Conservation (phyloP, 2,329 filamentous ascomycete genomes). For the Teratosphaeria epicoccoides region DNA sequence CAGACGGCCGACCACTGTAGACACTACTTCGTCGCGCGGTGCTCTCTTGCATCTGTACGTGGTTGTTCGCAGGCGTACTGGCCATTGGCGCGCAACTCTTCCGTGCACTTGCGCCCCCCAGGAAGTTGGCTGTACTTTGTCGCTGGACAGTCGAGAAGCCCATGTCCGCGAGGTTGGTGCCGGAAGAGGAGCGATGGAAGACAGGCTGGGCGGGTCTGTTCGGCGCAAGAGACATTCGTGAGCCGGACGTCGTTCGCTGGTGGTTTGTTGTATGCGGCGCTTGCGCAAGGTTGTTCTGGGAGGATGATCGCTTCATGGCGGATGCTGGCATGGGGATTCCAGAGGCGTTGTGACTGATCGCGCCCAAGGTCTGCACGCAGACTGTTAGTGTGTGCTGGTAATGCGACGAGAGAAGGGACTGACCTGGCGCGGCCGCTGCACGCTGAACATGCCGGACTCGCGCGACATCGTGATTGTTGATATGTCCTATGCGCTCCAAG, state of each 20-base stretch:
- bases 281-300: constrained; percentile 49
- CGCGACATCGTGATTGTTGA: constrained; percentile 59
- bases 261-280: constrained; percentile 59
- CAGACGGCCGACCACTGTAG: constrained; percentile 47
- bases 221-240: constrained; percentile 75
- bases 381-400: constrained; percentile 9
- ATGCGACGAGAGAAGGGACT: constrained; percentile 22
- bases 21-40: constrained; percentile 65
- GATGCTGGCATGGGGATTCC: constrained; percentile 84
- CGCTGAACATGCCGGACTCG: constrained; percentile 76
- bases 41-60: constrained; percentile 42
- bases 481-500: background rate
- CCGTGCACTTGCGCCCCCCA: constrained; percentile 47
- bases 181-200: constrained; percentile 76
- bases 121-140: constrained; percentile 62
- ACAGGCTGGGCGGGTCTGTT: constrained; percentile 74
- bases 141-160: constrained; percentile 78
- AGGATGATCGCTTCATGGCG: constrained; percentile 85
- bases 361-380: constrained; percentile 62
- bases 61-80: constrained; percentile 36
- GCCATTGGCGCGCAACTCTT: constrained; percentile 60
- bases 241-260: constrained; percentile 70
- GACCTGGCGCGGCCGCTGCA: constrained; percentile 85
- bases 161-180: constrained; percentile 64
- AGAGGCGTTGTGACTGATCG: constrained; percentile 65